Evolutionary conservation across 2,329 filamentous ascomycete species (phyloP), one percentile per base, ranked within the genome.

Genomic region (Exophiala sideris): DNA sequence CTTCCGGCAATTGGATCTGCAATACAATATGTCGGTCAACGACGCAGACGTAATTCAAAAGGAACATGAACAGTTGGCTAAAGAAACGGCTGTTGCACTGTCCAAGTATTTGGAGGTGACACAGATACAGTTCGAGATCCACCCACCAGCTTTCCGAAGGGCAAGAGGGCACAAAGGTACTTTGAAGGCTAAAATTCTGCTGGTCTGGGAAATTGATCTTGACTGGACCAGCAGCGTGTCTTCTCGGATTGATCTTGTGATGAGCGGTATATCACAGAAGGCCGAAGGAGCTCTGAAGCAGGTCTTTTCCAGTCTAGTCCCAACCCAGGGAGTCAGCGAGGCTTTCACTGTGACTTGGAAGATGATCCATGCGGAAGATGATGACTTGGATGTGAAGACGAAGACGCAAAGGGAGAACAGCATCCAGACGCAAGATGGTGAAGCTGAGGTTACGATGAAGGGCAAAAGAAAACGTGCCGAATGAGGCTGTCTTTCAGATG

Each of bases 151-250:
- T 8, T 44, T 24, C n/a, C 21, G 24, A 29, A 29, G 24, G 33
- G 24, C 21, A 14, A 36, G 21, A 45, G 8, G 11, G 33, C 10
- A 9, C 51, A 39, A 10, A 14, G 32, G 52, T 38, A 47, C 21
- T 12, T n/a, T 7, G 7, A 44, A 48, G 36, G 45, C 41, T 32
- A 57, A 56, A 45, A 34, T 63, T 47, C 52, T 64, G 51, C 50
- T 64, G 9, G 45, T 41, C 9, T 63, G 59, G 54, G 24, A 57
- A n/a, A 56, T 63, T 14, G 35, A 52, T 14, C 40, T 64, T 5
- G 48, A 57, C 35, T 63, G 61, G 60, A 56, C 51, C n/a, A 57
- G 62, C 29, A 44, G 50, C 5, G 24, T 49, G 10, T 49, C 21
- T 5, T 57, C 54, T 16, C n/a, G 48, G 2, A 52, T 60, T 16